Base-by-base conservation (phyloP, 495 filamentous ascomycete genomes). In the Aspergillus saccharolyticus region DNA sequence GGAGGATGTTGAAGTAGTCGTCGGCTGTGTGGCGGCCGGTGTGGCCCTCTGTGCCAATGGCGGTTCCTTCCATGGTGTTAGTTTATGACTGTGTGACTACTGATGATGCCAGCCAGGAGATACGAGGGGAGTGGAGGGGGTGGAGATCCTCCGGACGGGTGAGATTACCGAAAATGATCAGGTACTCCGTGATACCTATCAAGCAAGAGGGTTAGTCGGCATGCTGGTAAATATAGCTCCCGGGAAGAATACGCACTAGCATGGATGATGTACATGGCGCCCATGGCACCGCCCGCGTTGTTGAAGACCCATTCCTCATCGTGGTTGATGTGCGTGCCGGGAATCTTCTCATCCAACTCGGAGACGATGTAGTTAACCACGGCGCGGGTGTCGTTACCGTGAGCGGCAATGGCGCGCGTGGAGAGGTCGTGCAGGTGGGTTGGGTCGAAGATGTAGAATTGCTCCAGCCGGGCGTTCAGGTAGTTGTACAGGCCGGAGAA, bases 1-100 rank as follows among this genome's bases (percentile, higher is more conserved):
- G 70, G 25, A 95, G 80, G 79, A 95, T 94, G 78, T 91, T 83
- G 82, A 95, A 95, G 81, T 91, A 95, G 77, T 95, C 90, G 73
- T 95, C 89, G 4, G 89, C 89, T 25, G 90, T 90, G 77, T 94
- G 90, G 33, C 89, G 84, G 54, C 90, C 90, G 14, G 85, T 83
- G 79, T 95, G 90, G 54, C 90, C 90, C 69, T 95, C 90, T 12
- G 90, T 95, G 61, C 90, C 90, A 58, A 93, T 78, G n/a, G 90
- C 82, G 3, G 90, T 90, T 60, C 89, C 84, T n/a, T n/a, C n/a
- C n/a, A n/a, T 80, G 60, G 20, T 18, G 19, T 42, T 39, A 30
- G 17, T 19, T 14, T 25, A 17, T 17, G 15, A 14, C 14, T 15
- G 25, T 22, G n/a, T n/a, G n/a, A n/a, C n/a, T n/a, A n/a, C n/a